Base-by-base conservation (phyloP, 2,329 filamentous ascomycete genomes). In the Chalaropsis ovoidea region DNA sequence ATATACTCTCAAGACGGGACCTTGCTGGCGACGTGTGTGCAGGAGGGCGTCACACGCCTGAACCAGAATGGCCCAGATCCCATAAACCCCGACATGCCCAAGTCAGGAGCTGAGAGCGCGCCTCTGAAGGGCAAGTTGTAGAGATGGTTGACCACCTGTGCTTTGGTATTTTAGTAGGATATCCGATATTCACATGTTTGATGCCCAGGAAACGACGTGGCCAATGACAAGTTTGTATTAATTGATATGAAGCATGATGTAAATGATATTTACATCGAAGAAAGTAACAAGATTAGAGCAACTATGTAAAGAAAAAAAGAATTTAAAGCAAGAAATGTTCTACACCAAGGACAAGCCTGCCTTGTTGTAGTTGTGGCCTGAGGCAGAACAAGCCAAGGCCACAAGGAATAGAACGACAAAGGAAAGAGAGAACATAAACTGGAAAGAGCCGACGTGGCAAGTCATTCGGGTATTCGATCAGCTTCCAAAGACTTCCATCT, bases 21-120 rank as follows among this genome's bases (percentile, higher is more conserved):
- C 31, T 74, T 94, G 74, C 76, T 94, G 71, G 89, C 89, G 31
- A 92, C 84, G 41, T 93, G 89, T 73, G 82, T 89, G 67, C 89
- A 94, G 75, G 89, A 94, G 81, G 88, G 66, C 17, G 66, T 67
- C 13, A 63, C 63, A 2, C 58, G 66, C 17, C 56, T 67, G 27
- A 61, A 63, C 31, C 66, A 65, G 8, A 52, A 67, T 15, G 66
- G 66, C 0, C 66, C 66, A 2, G 66, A 63, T 19, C 66, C 66
- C 11, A 35, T 65, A 13, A 67, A 67, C 31, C 66, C 66, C 2
- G 66, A 67, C 19, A 42, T 67, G 5, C 63, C 60, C 19, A 24
- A 73, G 7, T 76, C 76, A 13, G 43, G 7, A 17, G 52, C 11
- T 11, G 41, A 61, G 19, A 19, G 35, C 5, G 24, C 19, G 19